phyloP scores from a whole-genome alignment of 2,329 filamentous ascomycete species.

The Byssoonygena ceratinophila region DNA sequence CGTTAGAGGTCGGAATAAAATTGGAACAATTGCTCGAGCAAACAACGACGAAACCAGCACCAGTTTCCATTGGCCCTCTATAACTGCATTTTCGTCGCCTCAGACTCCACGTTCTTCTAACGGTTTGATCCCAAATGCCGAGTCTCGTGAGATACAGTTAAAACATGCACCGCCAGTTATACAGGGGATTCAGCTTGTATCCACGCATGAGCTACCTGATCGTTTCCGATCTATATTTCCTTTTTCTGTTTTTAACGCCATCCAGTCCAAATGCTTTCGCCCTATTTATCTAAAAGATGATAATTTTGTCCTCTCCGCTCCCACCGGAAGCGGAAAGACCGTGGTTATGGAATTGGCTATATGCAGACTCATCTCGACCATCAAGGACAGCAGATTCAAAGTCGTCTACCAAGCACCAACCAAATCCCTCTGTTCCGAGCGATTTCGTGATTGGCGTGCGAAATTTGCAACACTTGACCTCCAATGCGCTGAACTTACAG shows the following conservation, averaged over 20 bases:
- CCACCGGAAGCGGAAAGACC: constrained; percentile 79
- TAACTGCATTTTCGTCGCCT: constrained; percentile 1
- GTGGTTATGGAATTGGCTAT: constrained; percentile 72
- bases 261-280: constrained; percentile 70
- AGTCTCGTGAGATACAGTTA: constrained; percentile 21
- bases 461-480: constrained; percentile 62
- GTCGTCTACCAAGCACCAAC: constrained; percentile 77
- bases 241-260: constrained; percentile 66
- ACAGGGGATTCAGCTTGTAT: constrained; percentile 52
- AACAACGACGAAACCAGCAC: not conserved
- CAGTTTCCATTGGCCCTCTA: constrained; percentile 11
- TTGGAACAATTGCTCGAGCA: not conserved
- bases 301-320: constrained; percentile 70
- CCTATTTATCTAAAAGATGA: constrained; percentile 56
- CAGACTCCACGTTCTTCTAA: not conserved
- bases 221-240: constrained; percentile 59
- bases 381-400: constrained; percentile 56
- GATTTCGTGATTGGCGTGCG: constrained; percentile 62
- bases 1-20: constrained; percentile 18
- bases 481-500: constrained; percentile 66
- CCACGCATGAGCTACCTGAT: constrained; percentile 54
- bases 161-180: constrained; percentile 36
- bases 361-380: constrained; percentile 54
- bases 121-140: not conserved
- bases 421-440: constrained; percentile 69